Evolutionary conservation across 1,284 basidiomycete species (phyloP).

Genomic region (Coniferiporia weirii): DNA sequence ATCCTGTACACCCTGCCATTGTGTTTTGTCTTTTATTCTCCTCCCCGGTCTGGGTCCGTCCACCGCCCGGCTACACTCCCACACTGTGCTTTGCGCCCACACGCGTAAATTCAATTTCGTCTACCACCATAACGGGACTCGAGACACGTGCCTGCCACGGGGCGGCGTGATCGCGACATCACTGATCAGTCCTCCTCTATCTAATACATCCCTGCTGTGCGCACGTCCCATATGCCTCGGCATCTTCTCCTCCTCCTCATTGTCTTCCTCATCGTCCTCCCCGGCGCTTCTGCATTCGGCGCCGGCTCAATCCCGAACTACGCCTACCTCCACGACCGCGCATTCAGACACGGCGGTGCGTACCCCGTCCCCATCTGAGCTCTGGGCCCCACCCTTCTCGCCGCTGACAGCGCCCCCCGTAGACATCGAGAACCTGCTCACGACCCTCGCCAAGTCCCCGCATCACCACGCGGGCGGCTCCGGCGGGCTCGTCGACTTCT

Average conservation of each 20-base stretch:
- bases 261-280: slow-evolving; percentile 6
- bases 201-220: no score
- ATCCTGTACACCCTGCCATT: no score
- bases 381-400: neutral
- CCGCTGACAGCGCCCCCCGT: neutral
- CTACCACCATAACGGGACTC: no score
- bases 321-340: slow-evolving; percentile 7
- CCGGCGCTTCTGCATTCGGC: slow-evolving; percentile 5
- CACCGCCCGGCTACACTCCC: no score
- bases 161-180: no score
- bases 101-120: no score
- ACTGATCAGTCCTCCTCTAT: no score
- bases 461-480: slow-evolving; percentile 21
- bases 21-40: no score
- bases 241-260: neutral
- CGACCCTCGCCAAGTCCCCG: slow-evolving; percentile 32
- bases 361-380: neutral
- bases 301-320: slow-evolving; percentile 10
- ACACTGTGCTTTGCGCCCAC: no score
- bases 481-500: slow-evolving; percentile 23
- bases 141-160: no score
- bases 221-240: no score
- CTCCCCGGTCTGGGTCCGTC: no score
- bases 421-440: slow-evolving; percentile 32
- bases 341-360: slow-evolving; percentile 14